Evolutionary conservation across 805 yeast genomes (phyloP).

Genomic region (Metschnikowia cerradonensis): DNA sequence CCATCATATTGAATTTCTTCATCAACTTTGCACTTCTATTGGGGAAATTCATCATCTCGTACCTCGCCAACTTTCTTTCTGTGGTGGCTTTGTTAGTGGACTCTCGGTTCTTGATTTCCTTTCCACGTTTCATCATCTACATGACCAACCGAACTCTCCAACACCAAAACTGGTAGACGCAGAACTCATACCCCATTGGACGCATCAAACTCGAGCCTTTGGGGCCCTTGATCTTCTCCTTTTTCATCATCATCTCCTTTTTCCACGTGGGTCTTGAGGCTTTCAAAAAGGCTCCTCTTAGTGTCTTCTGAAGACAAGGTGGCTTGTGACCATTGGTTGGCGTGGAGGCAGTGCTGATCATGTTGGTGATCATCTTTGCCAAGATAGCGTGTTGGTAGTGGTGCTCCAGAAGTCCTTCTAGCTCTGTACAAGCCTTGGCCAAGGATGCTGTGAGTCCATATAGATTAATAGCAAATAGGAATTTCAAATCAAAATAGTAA

Average conservation of each 20-base stretch:
- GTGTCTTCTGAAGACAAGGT: slow-evolving; percentile 26
- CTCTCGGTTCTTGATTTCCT: slow-evolving; percentile 72
- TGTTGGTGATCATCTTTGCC: slow-evolving; percentile 57
- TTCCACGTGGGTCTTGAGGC: slow-evolving; percentile 70
- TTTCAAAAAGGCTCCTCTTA: slow-evolving; percentile 40
- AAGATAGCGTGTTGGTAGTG: slow-evolving; percentile 61
- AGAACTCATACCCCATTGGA: slow-evolving; percentile 61
- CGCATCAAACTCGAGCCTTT: slow-evolving; percentile 70
- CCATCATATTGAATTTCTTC: slow-evolving; percentile 60
- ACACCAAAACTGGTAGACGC: slow-evolving; percentile 44
- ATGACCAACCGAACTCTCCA: slow-evolving; percentile 50
- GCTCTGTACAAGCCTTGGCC: slow-evolving; percentile 72
- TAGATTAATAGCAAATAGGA: too few species aligned
- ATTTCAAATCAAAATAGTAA: too few species aligned
- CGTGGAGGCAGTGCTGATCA: slow-evolving; percentile 47
- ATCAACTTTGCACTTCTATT: slow-evolving; percentile 55
- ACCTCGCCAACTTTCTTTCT: slow-evolving; percentile 68
- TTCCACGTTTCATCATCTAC: slow-evolving; percentile 67
- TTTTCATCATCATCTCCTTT: slow-evolving; percentile 67
- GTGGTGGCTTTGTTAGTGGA: slow-evolving; percentile 76
- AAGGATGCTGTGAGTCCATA: slow-evolving; percentile 61
- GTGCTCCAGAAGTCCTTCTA: slow-evolving; percentile 57
- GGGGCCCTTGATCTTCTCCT: slow-evolving; percentile 70
- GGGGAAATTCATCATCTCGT: slow-evolving; percentile 58
- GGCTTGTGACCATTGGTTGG: slow-evolving; percentile 43